phyloP scores from a whole-genome alignment of 169 alveolate genomes.

The Plasmodium gonderi region DNA sequence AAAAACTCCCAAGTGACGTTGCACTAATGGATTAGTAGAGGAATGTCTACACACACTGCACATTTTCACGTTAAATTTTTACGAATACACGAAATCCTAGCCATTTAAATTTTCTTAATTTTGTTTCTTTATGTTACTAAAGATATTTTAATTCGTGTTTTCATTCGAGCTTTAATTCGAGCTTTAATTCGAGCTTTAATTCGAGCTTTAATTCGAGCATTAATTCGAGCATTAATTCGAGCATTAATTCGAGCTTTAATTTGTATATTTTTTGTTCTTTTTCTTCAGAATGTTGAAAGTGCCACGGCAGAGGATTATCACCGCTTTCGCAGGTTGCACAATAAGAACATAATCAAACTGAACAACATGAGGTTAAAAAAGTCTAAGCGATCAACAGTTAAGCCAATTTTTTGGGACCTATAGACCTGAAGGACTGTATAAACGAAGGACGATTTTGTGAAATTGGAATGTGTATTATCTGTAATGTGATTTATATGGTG shows the following conservation, averaged over 20 bases:
- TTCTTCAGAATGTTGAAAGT: constrained; percentile 77
- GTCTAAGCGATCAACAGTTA: constrained; percentile 78
- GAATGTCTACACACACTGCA: background rate
- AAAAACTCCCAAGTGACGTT: background rate
- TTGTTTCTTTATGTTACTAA: no score
- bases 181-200: no score
- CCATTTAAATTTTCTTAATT: no score
- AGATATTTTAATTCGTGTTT: no score
- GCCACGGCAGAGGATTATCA: constrained; percentile 83
- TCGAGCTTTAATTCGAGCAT: no score
- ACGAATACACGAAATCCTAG: background rate
- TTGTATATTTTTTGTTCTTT: background rate
- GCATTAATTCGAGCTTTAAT: background rate
- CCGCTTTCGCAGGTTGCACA: constrained; percentile 85
- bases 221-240: no score
- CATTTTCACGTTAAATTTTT: background rate
- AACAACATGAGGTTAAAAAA: constrained; percentile 84
- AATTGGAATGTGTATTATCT: background rate
- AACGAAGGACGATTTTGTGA: no score
- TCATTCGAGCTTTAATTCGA: no score
- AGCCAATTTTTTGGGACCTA: constrained; percentile 81
- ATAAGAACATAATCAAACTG: constrained; percentile 77
- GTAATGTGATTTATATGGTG: background rate
- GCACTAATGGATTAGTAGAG: background rate
- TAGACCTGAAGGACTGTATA: constrained; percentile 3